These are phyloP conservation scores for Cyberlindnera japonica DNA, from an alignment of 805 yeast genomes.

Conservation along the genomic window DNA sequence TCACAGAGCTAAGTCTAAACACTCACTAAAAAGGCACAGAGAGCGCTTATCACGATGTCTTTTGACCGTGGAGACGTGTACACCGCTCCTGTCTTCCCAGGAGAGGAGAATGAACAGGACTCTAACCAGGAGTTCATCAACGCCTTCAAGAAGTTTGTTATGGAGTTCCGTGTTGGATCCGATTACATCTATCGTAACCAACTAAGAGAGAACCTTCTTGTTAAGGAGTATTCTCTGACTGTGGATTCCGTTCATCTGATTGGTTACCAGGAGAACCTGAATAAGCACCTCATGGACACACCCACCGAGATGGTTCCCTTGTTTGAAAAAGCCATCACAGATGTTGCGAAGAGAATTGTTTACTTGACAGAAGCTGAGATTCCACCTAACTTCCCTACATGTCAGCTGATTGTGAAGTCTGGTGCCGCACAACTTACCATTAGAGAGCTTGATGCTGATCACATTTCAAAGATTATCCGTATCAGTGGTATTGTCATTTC, in stretches of 20 bases:
- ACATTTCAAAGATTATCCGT: conserved; percentile 84
- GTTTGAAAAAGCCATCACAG: conserved; percentile 79
- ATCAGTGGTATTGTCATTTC: conserved; percentile 92
- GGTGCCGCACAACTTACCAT: conserved; percentile 69
- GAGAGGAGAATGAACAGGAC: conserved; percentile 64
- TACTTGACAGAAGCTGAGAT: conserved; percentile 45
- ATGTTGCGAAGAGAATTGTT: conserved; percentile 70
- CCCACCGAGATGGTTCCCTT: conserved; percentile 86
- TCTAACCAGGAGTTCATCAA: conserved; percentile 66
- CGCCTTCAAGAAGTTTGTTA: conserved; percentile 75
- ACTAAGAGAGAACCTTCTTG: conserved; percentile 78
- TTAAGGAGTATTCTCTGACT: conserved; percentile 65
- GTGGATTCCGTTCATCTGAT: conserved; percentile 84
- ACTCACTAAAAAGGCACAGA: not conserved
- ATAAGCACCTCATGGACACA: conserved; percentile 77
- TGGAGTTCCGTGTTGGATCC: conserved; percentile 80
- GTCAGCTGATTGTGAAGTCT: conserved; percentile 77
- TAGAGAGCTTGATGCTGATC: conserved; percentile 80
- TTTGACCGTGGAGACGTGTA: conserved; percentile 50
- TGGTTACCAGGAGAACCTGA: conserved; percentile 83
- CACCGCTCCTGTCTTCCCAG: conserved; percentile 83
- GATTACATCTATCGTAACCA: conserved; percentile 88
- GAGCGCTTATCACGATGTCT: too few relatives aligned
- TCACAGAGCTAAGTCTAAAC: not conserved
- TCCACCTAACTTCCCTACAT: conserved; percentile 62